These are phyloP conservation scores for Fusarium sp. DNA, from an alignment of 2,329 filamentous ascomycete species.

Conservation along the genomic window DNA sequence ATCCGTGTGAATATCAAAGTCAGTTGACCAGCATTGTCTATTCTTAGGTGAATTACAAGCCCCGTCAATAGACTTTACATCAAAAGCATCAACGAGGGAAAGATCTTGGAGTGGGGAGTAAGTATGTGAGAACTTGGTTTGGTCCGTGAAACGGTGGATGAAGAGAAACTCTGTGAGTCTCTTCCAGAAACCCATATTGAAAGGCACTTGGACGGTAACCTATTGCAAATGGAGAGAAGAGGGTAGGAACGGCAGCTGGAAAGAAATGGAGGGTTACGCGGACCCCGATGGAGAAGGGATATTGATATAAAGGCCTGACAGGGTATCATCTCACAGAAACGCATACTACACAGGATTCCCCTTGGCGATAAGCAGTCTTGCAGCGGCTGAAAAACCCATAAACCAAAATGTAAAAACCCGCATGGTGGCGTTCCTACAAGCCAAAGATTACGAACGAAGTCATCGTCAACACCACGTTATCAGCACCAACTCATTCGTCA, in stretches of 20 bases:
- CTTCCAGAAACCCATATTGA: slow-evolving; percentile 6
- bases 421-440: not conserved
- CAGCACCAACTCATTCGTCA: not conserved
- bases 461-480: not conserved
- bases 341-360: not conserved
- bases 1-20: not conserved
- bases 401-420: not conserved
- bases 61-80: not conserved
- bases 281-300: not conserved
- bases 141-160: not conserved
- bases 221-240: not conserved
- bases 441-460: not conserved
- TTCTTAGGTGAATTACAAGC: not conserved
- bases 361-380: not conserved
- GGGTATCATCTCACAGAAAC: not conserved
- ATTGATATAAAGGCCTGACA: not conserved
- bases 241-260: not conserved
- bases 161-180: slow-evolving; percentile 9
- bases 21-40: not conserved
- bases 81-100: not conserved
- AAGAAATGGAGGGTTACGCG: not conserved
- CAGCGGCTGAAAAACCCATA: not conserved
- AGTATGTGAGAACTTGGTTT: not conserved
- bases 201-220: not conserved
- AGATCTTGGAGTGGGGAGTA: not conserved